Evolutionary conservation across 2,329 filamentous ascomycete species (phyloP).

Genomic region (Zymoseptoria ardabiliae): DNA sequence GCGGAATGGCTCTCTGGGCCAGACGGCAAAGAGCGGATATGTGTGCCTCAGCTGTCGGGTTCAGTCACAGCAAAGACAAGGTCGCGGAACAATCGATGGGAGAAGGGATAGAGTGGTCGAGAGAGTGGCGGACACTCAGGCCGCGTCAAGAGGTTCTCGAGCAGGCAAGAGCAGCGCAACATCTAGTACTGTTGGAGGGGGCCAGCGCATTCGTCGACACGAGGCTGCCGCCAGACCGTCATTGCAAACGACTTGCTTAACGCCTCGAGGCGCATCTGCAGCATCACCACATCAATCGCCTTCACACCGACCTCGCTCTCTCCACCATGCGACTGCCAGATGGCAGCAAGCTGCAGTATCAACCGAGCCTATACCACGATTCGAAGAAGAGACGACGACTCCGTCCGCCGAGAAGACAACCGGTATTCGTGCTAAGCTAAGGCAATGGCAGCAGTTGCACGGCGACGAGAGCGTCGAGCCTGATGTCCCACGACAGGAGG

Average conservation of each 20-base stretch:
- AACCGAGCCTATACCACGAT: not conserved
- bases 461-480: conserved; percentile 18
- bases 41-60: conserved; percentile 21
- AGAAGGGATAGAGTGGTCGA: not conserved
- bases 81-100: not conserved
- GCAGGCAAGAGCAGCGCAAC: not conserved
- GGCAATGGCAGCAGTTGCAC: conserved; percentile 39
- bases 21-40: conserved; percentile 12
- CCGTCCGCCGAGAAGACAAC: not conserved
- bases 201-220: not conserved
- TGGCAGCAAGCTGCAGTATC: not conserved
- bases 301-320: not conserved
- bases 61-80: conserved; percentile 6
- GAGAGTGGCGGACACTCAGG: not conserved
- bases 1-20: conserved; percentile 6
- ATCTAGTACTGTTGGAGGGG: not conserved
- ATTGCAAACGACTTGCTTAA: not conserved
- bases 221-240: not conserved
- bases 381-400: not conserved
- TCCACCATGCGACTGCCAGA: not conserved
- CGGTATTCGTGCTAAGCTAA: conserved; percentile 32
- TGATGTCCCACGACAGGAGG: conserved; percentile 10
- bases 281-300: not conserved
- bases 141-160: not conserved
- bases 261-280: not conserved